Base-by-base conservation (phyloP, 2,329 filamentous ascomycete genomes). In the Aspergillus cejpii region DNA sequence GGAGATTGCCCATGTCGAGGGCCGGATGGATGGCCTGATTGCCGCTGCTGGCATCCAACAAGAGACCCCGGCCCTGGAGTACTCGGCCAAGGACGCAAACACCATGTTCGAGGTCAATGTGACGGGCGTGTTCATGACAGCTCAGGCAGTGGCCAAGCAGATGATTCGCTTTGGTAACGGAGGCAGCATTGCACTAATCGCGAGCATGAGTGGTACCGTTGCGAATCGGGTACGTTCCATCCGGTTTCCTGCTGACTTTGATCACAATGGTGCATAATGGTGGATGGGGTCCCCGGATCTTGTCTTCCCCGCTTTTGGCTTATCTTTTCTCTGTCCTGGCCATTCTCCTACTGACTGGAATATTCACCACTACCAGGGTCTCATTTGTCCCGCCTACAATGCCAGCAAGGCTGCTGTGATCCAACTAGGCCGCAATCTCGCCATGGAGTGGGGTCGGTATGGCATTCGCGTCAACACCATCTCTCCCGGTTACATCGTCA, bases 51-150 rank as follows among this genome's bases (percentile, higher is more conserved):
- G 81, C 1, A 71, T 80, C 31, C 87, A 94, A 68, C 85, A 94
- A 66, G 87, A 94, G 69, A 88, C 81, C 0, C 70, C 86, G 0
- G 88, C 90, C 1, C 73, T 95, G 43, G 87, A 94, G 39, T 94
- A 94, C 63, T 73, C 73, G 1, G 71, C 74, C 41, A 74, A 79
- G 59, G 78, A 82, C 54, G 73, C 76, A 43, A 80, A 81, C 54
- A 74, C 69, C 45, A 82, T 83, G 78, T 76, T 82, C 49, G 76
- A 79, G 53, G 68, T 80, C 51, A 80, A 80, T 54, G 70, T 81
- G 39, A 81, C 77, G 0, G 79, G 79, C 7, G 76, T 77, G 5
- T 77, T 82, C 60, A 81, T 82, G 77, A 79, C 78, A 6, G 71
- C 78, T 5, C 77, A 81, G 63, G 79, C 78, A n/a, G 76, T 74